phyloP scores from a whole-genome alignment of 192 early-diverging fungal species.

The Obelidium mucronatum region DNA sequence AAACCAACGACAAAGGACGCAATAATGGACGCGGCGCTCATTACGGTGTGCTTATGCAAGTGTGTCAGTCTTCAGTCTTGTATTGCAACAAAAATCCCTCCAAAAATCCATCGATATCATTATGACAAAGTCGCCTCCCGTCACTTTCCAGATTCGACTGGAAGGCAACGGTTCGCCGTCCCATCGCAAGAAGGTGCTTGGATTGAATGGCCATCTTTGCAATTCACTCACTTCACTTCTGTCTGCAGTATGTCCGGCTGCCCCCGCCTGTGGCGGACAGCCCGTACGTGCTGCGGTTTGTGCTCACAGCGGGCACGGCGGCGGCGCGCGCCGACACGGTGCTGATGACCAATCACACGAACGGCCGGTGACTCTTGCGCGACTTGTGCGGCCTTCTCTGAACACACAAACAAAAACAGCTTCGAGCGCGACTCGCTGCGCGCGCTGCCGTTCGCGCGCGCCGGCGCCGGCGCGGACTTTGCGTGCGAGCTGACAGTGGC shows the following conservation, averaged over 20 bases:
- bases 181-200: slow-evolving; percentile 55
- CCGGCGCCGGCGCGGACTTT: slow-evolving; percentile 60
- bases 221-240: neutral
- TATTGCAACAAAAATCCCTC: too few species aligned
- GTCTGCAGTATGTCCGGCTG: slow-evolving; percentile 73
- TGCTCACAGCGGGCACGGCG: slow-evolving; percentile 77
- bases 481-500: slow-evolving; percentile 70
- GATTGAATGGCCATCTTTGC: neutral
- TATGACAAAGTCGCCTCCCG: neutral
- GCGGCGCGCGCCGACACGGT: slow-evolving; percentile 72
- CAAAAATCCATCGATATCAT: too few species aligned
- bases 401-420: slow-evolving; percentile 41
- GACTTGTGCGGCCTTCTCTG: slow-evolving; percentile 40
- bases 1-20: too few species aligned
- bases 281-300: slow-evolving; percentile 79
- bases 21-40: too few species aligned
- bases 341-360: slow-evolving; percentile 86
- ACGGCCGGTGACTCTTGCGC: too few species aligned
- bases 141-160: slow-evolving; percentile 60
- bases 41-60: too few species aligned
- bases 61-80: too few species aligned
- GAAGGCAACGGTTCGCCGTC: slow-evolving; percentile 67
- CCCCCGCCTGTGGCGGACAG: slow-evolving; percentile 64
- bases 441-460: slow-evolving; percentile 35
- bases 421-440: slow-evolving; percentile 53